Base-by-base conservation (phyloP, 306 rosid species). In the Cyclanthera cordifolia region DNA sequence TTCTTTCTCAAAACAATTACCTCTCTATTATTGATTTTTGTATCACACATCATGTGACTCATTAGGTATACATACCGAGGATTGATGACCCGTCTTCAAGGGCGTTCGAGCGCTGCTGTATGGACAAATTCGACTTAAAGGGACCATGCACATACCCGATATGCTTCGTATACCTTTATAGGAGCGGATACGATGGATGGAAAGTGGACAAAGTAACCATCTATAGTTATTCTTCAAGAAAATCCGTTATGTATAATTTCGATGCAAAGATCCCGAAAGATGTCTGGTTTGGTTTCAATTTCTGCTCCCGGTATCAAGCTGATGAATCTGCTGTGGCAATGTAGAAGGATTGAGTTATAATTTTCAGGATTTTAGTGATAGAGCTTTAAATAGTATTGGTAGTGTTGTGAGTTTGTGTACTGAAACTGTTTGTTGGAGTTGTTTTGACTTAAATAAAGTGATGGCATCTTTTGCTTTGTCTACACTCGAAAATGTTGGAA, bases 181-280 rank as follows among this genome's bases (percentile, higher is more conserved):
- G 95, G 71, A 81, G 34, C 2, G 92, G 97, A 37, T 81, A 75
- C 74, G 97, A 92, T 69, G 97, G 97, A 15, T 92, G 97, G 97
- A 74, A 55, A 23, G 88, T 85, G 13, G 85, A 92, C 61, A 72
- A 67, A 45, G 95, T 92, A 51, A 81, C 88, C 47, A 82, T 89
- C 28, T 74, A 37, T 39, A 80, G 89, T 2, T 65, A 75, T 47
- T 4, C 68, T 75, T 72, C 72, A 3, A 75, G 15, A 27, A 77
- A 12, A 27, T 72, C 97, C 2, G 75, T 71, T 51, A 67, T 87
- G 0, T 92, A 87, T 52, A 72, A 82, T 69, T 92, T 72, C 84
- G 75, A 84, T 46, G 14, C 82, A 21, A 80, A 32, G 9, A 81
- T 92, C 28, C 97, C 96, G 0, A 72, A 56, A 48, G 83, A 59